phyloP scores from a whole-genome alignment of 257 asterid genomes.

The Perilla frutescens region DNA sequence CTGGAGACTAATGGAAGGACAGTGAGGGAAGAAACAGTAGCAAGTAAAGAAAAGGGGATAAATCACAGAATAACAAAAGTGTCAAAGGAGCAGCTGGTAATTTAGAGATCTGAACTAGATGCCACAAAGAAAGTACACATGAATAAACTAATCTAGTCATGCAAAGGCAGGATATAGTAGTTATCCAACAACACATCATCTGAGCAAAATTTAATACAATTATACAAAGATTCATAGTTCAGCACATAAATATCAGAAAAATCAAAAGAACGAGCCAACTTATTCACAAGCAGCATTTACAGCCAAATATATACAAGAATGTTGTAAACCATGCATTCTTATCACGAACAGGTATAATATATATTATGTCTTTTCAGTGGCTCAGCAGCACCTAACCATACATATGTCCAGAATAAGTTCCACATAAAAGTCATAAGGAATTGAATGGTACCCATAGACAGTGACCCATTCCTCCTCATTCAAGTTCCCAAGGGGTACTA shows the following conservation, averaged over 20 bases:
- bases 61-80: neutral
- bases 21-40: neutral
- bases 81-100: neutral
- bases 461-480: conserved; percentile 98
- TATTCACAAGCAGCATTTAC: neutral
- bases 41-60: neutral
- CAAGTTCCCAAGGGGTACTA: conserved; percentile 65
- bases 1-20: neutral
- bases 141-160: neutral
- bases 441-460: conserved; percentile 74
- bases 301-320: neutral
- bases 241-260: neutral
- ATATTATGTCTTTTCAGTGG: neutral
- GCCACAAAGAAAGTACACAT: conserved; percentile 3
- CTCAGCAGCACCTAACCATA: neutral
- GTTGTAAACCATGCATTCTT: neutral
- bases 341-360: neutral
- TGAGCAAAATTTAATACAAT: neutral
- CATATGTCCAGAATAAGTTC: conserved; percentile 3
- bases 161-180: conserved; percentile 1
- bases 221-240: neutral
- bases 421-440: conserved; percentile 12
- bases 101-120: neutral
- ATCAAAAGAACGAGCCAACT: neutral
- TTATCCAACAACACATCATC: neutral